These are phyloP conservation scores for Leccinellum luteum DNA, from an alignment of 768 basidiomycete species.

Conservation along the genomic window DNA sequence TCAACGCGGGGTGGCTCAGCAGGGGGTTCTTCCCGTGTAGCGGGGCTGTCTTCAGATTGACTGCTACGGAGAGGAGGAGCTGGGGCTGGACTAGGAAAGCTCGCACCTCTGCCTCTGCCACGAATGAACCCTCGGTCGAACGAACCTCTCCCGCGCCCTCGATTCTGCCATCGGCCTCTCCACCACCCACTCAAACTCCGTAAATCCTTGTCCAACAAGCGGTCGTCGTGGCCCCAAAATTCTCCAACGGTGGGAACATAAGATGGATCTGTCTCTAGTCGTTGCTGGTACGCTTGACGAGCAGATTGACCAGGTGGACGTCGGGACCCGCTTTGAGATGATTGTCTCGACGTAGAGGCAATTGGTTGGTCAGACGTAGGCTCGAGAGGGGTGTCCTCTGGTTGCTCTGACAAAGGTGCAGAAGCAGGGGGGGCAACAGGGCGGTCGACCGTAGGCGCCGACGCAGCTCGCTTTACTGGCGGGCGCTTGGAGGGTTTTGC, in stretches of 20 bases:
- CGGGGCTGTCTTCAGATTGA: slow-evolving; percentile 21
- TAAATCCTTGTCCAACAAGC: slow-evolving; percentile 77
- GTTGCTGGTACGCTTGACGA: slow-evolving; percentile 84
- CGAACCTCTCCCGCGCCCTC: slow-evolving; percentile 57
- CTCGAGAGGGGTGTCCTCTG: slow-evolving; percentile 15
- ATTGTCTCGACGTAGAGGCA: slow-evolving; percentile 40
- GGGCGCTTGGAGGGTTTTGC: slow-evolving; percentile 41
- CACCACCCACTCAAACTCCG: slow-evolving; percentile 86
- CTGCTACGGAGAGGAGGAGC: slow-evolving; percentile 6
- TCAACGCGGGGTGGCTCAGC: slow-evolving; percentile 58
- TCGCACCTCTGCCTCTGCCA: slow-evolving; percentile 59
- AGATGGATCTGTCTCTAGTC: slow-evolving; percentile 80
- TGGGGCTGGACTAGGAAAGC: slow-evolving; percentile 23
- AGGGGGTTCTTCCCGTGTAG: slow-evolving; percentile 15
- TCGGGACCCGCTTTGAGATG: slow-evolving; percentile 22
- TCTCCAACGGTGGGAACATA: slow-evolving; percentile 88
- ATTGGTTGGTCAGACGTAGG: slow-evolving; percentile 31
- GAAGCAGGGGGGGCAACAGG: slow-evolving; percentile 13
- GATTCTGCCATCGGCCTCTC: slow-evolving; percentile 74
- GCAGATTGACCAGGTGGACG: slow-evolving; percentile 57
- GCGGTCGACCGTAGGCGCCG: slow-evolving; percentile 33
- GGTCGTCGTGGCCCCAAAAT: slow-evolving; percentile 95
- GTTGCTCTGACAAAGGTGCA: slow-evolving; percentile 10
- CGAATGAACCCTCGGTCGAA: slow-evolving; percentile 43
- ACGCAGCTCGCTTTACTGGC: slow-evolving; percentile 32